Evolutionary conservation across 2,329 filamentous ascomycete genomes (phyloP), one percentile per base, ranked within the genome.

Genomic region (Aspergillus sp.): DNA sequence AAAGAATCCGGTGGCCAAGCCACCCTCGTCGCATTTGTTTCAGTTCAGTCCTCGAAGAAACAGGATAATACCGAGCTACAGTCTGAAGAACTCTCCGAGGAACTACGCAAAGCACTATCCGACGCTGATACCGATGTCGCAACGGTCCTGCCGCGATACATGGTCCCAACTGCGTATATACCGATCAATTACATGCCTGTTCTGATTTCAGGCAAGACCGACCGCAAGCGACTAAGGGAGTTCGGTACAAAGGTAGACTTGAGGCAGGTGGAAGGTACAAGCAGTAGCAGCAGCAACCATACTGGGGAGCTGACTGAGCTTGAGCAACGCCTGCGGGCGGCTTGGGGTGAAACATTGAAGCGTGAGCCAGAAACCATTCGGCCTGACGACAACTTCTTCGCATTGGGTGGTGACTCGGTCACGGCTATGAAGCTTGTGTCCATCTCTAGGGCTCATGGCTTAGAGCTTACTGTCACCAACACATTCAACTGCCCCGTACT

Each of bases 181-280:
- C 75, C 78, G 0, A 64, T 84, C 34, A 77, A 72, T 23, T 61
- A 74, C 7, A 76, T 83, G 23, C 82, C 82, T 0, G 69, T 74
- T 1, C 63, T 79, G 11, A 75, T 77, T 15, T 81, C 81, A 4
- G 79, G 79, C 2, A 84, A 84, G 68, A 78, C 73, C 1, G 77
- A 80, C 63, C 77, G 74, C 41, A 80, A 79, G 64, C 66, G 71
- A 41, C 69, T 75, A n/a, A 64, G 75, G 7, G 66, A 70, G 19
- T 73, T 80, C 47, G 78, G 76, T 5, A 60, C 71, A 17, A 70
- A 69, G 3, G 65, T 76, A 1, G 73, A 76, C 62, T 47, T 76
- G 55, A 70, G 74, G n/a, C 65, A 73, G 54, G 50, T 76, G 6
- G 71, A 74, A 62, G 64, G 56, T 30, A 57, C 57, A 2, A 59